Conservation (phyloP, 305 asterid species). For the Solanum hybrid region DNA sequence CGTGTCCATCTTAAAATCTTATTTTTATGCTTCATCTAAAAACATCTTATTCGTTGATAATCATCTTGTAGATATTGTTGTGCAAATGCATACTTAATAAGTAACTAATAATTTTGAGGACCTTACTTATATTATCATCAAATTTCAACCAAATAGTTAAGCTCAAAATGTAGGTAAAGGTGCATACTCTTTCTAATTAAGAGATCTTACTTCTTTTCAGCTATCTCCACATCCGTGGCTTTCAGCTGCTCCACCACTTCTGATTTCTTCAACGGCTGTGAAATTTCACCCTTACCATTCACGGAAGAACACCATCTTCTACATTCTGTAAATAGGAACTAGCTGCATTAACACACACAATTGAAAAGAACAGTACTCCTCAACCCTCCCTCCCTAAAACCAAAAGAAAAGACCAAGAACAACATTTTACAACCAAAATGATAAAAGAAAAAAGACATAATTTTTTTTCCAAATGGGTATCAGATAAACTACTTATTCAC, state of each 20-base stretch:
- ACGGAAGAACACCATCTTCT: constrained; percentile 5
- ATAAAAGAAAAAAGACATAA: no score
- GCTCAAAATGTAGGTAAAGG: background rate
- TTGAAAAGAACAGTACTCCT: background rate
- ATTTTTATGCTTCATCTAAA: background rate
- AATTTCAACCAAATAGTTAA: background rate
- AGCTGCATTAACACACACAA: background rate
- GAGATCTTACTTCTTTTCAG: constrained; percentile 11
- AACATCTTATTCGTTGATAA: background rate
- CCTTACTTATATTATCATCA: background rate
- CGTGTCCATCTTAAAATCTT: background rate
- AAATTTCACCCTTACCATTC: constrained; percentile 6
- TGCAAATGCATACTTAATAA: background rate
- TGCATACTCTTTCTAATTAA: background rate
- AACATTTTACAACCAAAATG: background rate
- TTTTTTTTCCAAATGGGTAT: no score
- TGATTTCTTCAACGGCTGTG: constrained; percentile 8
- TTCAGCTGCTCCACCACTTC: constrained; percentile 1
- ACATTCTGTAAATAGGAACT: background rate
- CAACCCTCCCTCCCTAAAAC: background rate
- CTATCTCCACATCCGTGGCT: background rate
- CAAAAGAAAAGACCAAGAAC: background rate
- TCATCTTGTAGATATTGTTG: background rate
- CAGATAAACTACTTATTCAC: no score
- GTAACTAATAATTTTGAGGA: background rate